These are phyloP conservation scores for Lobosporangium transversale DNA, from an alignment of 192 early-diverging fungal genomes.

Conservation along the genomic window DNA sequence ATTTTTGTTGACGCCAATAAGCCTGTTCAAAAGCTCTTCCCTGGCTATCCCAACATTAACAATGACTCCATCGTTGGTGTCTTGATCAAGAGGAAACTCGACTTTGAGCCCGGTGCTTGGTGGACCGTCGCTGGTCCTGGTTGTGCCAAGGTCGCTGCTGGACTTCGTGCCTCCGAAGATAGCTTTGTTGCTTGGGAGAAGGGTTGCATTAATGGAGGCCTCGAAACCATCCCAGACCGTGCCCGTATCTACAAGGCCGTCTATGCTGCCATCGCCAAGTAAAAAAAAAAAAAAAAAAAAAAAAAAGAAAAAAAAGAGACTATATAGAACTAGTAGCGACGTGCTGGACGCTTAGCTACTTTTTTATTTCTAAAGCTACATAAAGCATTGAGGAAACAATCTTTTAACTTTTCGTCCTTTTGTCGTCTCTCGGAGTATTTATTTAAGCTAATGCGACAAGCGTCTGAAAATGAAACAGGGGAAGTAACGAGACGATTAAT, in stretches of 20 bases:
- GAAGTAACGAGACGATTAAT: neutral
- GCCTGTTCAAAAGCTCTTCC: slow-evolving; percentile 46
- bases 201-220: slow-evolving; percentile 34
- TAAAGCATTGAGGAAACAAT: neutral
- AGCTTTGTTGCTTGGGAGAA: slow-evolving; percentile 36
- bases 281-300: neutral
- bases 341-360: neutral
- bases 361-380: neutral
- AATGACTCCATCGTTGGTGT: slow-evolving; percentile 34
- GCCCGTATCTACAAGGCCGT: slow-evolving; percentile 39
- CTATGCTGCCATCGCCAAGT: slow-evolving; percentile 21
- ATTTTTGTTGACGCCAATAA: slow-evolving; percentile 40
- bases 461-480: too few relatives aligned
- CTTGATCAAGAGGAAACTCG: slow-evolving; percentile 36
- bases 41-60: slow-evolving; percentile 21
- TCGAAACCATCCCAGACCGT: slow-evolving; percentile 26
- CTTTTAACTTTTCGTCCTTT: neutral
- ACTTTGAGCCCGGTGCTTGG: slow-evolving; percentile 53
- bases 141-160: slow-evolving; percentile 16
- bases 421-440: neutral
- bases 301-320: neutral
- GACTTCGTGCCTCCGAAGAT: slow-evolving; percentile 8
- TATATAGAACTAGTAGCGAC: neutral
- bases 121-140: slow-evolving; percentile 35
- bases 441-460: too few relatives aligned